Evolutionary conservation across 768 basidiomycete genomes (phyloP).

Genomic region (Boletus tomentosulus): DNA sequence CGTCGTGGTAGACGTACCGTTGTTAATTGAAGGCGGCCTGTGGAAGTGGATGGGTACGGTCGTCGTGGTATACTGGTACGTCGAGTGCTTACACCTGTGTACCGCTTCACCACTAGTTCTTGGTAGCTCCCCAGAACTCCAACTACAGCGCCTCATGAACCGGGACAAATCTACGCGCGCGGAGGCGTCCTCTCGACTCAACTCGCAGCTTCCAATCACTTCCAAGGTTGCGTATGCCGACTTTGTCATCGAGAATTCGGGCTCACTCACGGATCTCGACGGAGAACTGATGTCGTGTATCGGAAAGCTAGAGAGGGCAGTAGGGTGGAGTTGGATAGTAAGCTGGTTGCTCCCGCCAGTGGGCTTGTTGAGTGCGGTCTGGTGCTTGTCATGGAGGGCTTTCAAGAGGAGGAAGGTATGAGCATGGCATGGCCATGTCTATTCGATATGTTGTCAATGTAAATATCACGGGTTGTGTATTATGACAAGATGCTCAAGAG

Average conservation of each 20-base stretch:
- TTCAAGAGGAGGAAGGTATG: conserved; percentile 18
- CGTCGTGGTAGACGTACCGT: conserved; percentile 85
- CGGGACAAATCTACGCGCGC: conserved; percentile 64
- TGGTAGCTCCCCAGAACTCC: conserved; percentile 71
- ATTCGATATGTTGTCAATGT: background rate
- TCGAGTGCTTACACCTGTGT: conserved; percentile 1
- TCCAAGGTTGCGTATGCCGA: conserved; percentile 85
- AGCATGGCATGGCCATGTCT: background rate
- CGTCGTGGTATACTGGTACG: conserved; percentile 89
- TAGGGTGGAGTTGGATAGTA: conserved; percentile 57
- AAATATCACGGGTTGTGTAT: too few species aligned
- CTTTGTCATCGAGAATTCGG: conserved; percentile 85
- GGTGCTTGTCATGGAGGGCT: conserved; percentile 35
- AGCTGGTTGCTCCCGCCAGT: conserved; percentile 58
- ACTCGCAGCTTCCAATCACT: conserved; percentile 75
- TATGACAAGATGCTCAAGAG: too few species aligned
- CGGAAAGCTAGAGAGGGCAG: conserved; percentile 38
- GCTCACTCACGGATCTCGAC: conserved; percentile 63
- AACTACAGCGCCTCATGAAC: conserved; percentile 75
- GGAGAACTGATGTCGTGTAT: conserved; percentile 41
- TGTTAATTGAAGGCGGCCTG: conserved; percentile 84
- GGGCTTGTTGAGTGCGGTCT: conserved; percentile 45
- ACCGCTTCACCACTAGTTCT: background rate
- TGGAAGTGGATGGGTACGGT: conserved; percentile 82
- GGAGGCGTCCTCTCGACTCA: conserved; percentile 71